These are phyloP conservation scores for Podospora sp. DNA, from an alignment of 495 filamentous ascomycete species.

Conservation along the genomic window DNA sequence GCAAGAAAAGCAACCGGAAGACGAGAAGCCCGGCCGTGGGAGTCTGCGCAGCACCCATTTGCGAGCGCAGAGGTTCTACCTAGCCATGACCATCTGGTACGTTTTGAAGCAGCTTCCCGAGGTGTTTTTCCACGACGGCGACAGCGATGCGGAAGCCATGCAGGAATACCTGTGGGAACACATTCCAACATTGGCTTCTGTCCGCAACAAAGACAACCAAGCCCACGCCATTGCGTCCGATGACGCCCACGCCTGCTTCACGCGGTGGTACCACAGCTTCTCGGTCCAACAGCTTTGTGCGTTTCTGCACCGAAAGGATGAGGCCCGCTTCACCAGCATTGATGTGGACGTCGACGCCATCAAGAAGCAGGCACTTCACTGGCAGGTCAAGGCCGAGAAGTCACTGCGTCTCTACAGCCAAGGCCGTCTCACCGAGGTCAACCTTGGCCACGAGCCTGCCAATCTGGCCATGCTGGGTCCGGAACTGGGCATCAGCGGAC, in stretches of 20 bases:
- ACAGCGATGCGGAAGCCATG: neutral
- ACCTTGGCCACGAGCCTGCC: neutral
- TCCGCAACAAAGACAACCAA: neutral
- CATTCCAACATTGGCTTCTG: neutral
- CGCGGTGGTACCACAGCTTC: constrained; percentile 1
- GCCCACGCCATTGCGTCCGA: neutral
- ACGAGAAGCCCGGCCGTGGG: neutral
- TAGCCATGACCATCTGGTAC: neutral
- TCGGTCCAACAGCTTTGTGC: neutral
- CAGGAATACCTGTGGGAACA: neutral
- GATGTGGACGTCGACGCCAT: neutral
- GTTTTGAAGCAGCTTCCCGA: neutral
- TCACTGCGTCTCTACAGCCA: neutral
- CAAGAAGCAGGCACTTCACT: neutral
- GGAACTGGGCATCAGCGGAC: neutral
- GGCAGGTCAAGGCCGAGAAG: neutral
- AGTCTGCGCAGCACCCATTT: neutral
- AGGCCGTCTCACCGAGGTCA: neutral
- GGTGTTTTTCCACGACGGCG: neutral
- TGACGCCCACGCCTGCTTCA: neutral
- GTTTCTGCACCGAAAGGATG: too few species aligned
- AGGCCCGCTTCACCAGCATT: too few species aligned
- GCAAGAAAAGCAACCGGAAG: neutral
- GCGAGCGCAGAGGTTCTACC: neutral
- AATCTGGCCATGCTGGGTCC: neutral